These are phyloP conservation scores for Colletotrichum sp. DNA, from an alignment of 2,329 filamentous ascomycete species.

Conservation along the genomic window DNA sequence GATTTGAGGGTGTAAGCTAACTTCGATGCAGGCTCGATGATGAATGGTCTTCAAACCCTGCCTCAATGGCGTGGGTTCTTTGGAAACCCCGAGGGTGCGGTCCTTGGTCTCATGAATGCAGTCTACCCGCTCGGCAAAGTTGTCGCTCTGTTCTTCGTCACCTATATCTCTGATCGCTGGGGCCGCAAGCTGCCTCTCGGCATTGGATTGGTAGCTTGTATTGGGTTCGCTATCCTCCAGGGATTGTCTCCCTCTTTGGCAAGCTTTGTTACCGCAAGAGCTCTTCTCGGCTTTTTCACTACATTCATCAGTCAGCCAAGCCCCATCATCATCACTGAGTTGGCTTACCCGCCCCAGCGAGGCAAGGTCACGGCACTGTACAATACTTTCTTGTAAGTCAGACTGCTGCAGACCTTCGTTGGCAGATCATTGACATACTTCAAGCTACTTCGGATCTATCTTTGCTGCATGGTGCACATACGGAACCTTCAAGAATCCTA, in stretches of 20 bases:
- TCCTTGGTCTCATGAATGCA: constrained; percentile 11
- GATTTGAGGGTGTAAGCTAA: background rate
- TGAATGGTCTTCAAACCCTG: constrained; percentile 44
- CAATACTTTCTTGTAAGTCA: constrained; percentile 39
- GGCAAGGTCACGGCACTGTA: constrained; percentile 42
- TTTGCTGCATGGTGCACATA: constrained; percentile 31
- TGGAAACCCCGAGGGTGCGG: background rate
- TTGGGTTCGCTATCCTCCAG: constrained; percentile 33
- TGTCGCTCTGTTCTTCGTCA: constrained; percentile 4
- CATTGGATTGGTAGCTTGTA: constrained; percentile 32
- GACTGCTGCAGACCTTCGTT: background rate
- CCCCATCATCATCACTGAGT: constrained; percentile 37
- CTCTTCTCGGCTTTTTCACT: constrained; percentile 36
- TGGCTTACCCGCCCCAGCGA: constrained; percentile 38
- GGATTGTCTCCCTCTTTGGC: constrained; percentile 20
- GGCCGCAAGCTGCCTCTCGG: constrained; percentile 38
- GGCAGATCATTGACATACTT: constrained; percentile 28
- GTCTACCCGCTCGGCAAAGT: constrained; percentile 14
- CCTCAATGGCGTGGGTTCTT: constrained; percentile 41
- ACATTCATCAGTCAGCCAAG: constrained; percentile 32
- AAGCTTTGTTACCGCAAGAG: constrained; percentile 36
- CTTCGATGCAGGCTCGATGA: constrained; percentile 33
- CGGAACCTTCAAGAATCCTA: constrained; percentile 37
- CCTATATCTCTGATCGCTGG: constrained; percentile 33
- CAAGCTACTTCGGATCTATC: constrained; percentile 32